phyloP scores from a whole-genome alignment of 108 stramenopile genomes.

The Nitzschia putrida region DNA sequence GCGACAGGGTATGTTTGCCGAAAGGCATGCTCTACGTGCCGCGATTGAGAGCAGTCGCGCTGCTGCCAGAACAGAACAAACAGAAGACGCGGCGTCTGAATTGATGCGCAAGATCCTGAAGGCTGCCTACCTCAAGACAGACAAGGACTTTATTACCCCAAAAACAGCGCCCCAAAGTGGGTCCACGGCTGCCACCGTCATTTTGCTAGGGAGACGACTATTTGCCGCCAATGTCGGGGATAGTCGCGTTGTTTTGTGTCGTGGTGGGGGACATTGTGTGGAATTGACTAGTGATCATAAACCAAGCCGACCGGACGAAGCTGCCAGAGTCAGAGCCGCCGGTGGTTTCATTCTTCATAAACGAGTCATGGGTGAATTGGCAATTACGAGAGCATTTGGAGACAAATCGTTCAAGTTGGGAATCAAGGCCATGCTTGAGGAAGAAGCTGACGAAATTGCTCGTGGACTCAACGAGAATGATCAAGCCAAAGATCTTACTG shows the following conservation, averaged over 20 bases:
- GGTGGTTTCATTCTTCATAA: constrained; percentile 96
- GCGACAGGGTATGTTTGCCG: constrained; percentile 77
- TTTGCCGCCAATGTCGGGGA: constrained; percentile 98
- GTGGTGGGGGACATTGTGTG: constrained; percentile 87
- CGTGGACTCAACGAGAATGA: constrained; percentile 71
- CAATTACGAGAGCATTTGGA: constrained; percentile 96
- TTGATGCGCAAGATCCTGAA: constrained; percentile 88
- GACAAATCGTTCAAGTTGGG: constrained; percentile 98
- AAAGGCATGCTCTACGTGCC: constrained; percentile 66
- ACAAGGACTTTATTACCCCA: constrained; percentile 91
- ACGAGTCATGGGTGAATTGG: constrained; percentile 97
- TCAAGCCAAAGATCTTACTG: constrained; percentile 79
- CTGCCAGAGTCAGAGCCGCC: constrained; percentile 89
- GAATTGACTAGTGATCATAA: constrained; percentile 95
- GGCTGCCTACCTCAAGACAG: constrained; percentile 85
- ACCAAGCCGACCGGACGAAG: constrained; percentile 94
- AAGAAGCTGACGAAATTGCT: constrained; percentile 79
- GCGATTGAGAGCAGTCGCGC: constrained; percentile 79
- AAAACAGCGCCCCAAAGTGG: constrained; percentile 89
- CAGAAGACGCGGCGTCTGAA: constrained; percentile 87
- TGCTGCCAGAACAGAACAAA: constrained; percentile 63
- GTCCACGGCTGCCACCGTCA: constrained; percentile 90
- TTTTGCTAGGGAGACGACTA: constrained; percentile 87
- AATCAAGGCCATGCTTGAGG: constrained; percentile 90
- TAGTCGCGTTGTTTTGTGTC: constrained; percentile 89